phyloP scores from a whole-genome alignment of 2,329 filamentous ascomycete species.

The Geoglossum cookeanum region DNA sequence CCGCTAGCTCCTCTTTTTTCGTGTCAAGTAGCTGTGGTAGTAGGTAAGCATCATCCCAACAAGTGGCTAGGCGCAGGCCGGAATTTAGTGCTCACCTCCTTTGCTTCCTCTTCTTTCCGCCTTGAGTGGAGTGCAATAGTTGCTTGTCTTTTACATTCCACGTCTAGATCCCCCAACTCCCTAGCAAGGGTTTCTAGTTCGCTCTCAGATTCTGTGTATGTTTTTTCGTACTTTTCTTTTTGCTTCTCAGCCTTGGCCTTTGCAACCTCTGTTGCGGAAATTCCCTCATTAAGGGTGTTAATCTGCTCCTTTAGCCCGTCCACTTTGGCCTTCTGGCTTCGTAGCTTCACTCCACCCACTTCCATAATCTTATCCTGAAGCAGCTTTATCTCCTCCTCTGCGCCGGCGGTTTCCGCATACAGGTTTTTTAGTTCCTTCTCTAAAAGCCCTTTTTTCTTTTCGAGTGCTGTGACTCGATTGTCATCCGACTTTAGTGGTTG shows the following conservation, averaged over 20 bases:
- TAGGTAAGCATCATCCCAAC: background rate
- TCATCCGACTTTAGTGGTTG: conserved; percentile 68
- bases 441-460: conserved; percentile 59
- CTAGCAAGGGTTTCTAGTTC: conserved; percentile 53
- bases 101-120: conserved; percentile 59
- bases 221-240: conserved; percentile 68
- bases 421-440: conserved; percentile 65
- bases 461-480: conserved; percentile 47
- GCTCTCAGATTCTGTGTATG: conserved; percentile 55
- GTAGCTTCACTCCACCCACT: conserved; percentile 81
- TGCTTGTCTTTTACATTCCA: conserved; percentile 59
- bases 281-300: conserved; percentile 56
- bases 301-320: conserved; percentile 80
- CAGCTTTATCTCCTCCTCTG: conserved; percentile 82
- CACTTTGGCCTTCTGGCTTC: conserved; percentile 77
- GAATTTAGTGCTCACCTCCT: conserved; percentile 30
- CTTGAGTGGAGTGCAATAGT: conserved; percentile 55
- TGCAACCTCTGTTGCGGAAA: conserved; percentile 69
- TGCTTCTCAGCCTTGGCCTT: conserved; percentile 92
- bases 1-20: conserved; percentile 63
- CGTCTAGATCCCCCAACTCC: conserved; percentile 61
- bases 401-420: conserved; percentile 64
- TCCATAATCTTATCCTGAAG: conserved; percentile 98
- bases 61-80: background rate
- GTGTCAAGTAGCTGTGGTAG: conserved; percentile 39